Evolutionary conservation across 371 early-diverging fungal genomes (phyloP).

Genomic region (Mucor mucedo): DNA sequence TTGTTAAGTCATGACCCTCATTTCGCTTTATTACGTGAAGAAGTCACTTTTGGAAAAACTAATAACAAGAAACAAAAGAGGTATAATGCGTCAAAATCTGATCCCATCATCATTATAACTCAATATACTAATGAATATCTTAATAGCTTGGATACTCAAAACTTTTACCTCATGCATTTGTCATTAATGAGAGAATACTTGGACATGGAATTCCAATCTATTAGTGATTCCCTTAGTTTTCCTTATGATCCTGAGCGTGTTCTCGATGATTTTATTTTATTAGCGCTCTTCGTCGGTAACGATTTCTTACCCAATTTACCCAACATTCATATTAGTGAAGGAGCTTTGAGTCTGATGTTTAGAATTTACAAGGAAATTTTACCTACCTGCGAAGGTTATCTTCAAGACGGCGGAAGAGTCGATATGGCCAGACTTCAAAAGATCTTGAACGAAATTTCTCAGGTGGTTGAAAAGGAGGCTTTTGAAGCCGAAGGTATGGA

Average conservation of each 20-base stretch:
- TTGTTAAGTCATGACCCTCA: slow-evolving; percentile 95
- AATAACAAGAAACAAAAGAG: slow-evolving; percentile 60
- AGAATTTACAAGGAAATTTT: slow-evolving; percentile 81
- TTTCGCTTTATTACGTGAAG: slow-evolving; percentile 96
- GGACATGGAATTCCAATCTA: slow-evolving; percentile 80
- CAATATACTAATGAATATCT: neutral
- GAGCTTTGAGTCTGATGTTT: slow-evolving; percentile 88
- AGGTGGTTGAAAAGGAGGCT: slow-evolving; percentile 67
- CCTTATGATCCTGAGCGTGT: slow-evolving; percentile 89
- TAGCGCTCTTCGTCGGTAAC: slow-evolving; percentile 97
- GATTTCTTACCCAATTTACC: slow-evolving; percentile 98
- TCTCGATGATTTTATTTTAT: slow-evolving; percentile 95
- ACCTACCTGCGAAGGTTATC: slow-evolving; percentile 77
- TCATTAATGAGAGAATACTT: slow-evolving; percentile 92
- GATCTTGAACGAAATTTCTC: slow-evolving; percentile 65
- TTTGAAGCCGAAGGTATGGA: slow-evolving; percentile 70
- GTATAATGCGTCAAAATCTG: slow-evolving; percentile 21
- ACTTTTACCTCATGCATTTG: slow-evolving; percentile 84
- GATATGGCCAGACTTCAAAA: slow-evolving; percentile 67
- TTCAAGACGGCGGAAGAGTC: slow-evolving; percentile 84
- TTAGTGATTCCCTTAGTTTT: slow-evolving; percentile 59
- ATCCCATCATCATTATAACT: neutral
- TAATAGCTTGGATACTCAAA: slow-evolving; percentile 58
- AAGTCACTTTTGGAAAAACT: slow-evolving; percentile 85
- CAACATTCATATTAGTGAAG: slow-evolving; percentile 93